phyloP scores from a whole-genome alignment of 306 rosid species.

The Cucurbita ficifolia region DNA sequence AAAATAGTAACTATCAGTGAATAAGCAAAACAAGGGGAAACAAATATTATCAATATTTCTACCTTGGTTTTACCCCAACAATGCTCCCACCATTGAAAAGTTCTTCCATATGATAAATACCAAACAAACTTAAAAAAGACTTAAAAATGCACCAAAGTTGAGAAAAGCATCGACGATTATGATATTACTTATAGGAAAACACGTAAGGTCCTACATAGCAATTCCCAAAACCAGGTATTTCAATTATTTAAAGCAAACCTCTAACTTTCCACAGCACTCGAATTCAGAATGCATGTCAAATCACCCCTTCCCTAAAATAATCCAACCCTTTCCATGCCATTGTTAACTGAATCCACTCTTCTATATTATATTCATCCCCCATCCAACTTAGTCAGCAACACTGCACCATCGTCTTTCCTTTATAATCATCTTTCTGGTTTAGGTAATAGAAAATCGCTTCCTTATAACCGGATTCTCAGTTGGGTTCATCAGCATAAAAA shows the following conservation, averaged over 20 bases:
- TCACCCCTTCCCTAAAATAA: background rate
- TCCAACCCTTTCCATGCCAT: constrained; percentile 5
- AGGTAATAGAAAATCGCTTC: background rate
- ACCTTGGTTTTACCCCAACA: background rate
- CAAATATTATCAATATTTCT: background rate
- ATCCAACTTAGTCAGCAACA: background rate
- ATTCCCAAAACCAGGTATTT: background rate
- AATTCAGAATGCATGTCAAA: background rate
- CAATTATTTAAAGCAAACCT: background rate
- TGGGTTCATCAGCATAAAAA: background rate
- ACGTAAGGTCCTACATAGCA: background rate
- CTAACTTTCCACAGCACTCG: background rate
- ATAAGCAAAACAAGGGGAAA: background rate
- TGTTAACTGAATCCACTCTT: constrained; percentile 4
- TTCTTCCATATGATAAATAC: background rate
- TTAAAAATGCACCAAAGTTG: background rate
- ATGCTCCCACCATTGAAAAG: background rate
- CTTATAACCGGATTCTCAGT: background rate
- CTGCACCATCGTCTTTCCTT: background rate
- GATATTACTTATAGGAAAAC: background rate
- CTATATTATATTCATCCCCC: background rate
- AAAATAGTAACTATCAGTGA: background rate
- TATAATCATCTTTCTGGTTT: background rate
- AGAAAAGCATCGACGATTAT: background rate
- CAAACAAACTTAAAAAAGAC: background rate